Evolutionary conservation across 1,284 basidiomycete genomes (phyloP), one percentile per base, ranked within the genome.

Genomic region (Moesziomyces sp.): DNA sequence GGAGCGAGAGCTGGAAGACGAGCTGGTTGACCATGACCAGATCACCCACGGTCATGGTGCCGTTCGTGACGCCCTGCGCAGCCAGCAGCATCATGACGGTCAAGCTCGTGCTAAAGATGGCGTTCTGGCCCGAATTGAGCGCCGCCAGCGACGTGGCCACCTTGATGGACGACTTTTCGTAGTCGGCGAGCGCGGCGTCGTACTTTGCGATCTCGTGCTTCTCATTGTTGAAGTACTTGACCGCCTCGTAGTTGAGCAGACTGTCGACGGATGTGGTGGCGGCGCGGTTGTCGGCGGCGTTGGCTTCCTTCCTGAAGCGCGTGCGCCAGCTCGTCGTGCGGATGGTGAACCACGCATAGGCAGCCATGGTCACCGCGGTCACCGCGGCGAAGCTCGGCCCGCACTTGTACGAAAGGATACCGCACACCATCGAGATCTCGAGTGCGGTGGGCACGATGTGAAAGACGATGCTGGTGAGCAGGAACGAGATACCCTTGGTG

Each of bases 201-300:
- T 99, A 99, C 85, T 94, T 93, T 1, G 88, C 88, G 13, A 97
- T 88, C 86, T 99, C 95, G 83, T 91, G 92, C 68, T 89, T 89
- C 85, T 98, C 96, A 82, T 99, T 99, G 87, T 97, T 97, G 87
- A 99, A 99, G 82, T 96, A 91, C 93, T 99, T 99, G 78, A 99
- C 96, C 14, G 96, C 96, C 84, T 99, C 96, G 80, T 93, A 99
- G 83, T 99, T 99, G 85, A 99, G 94, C 56, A 99, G 86, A 0
- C 94, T 93, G 83, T 99, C 97, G 11, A 98, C 93, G 1, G 93
- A 93, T 1, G 92, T 89, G 0, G 93, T 93, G 0, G 97, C 97
- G 13, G 94, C 95, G 81, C 92, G 92, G 85, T 99, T 98, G 81
- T 99, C 96, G 0, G 97, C 97, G 50, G 91, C 90, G 85, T 99